A percentile compares a stretch with the other conserved stretches of the same genome.
These are phyloP conservation scores for Aspergillus sp. DNA, from an alignment of 2,329 filamentous ascomycete genomes.

Conservation along the genomic window DNA sequence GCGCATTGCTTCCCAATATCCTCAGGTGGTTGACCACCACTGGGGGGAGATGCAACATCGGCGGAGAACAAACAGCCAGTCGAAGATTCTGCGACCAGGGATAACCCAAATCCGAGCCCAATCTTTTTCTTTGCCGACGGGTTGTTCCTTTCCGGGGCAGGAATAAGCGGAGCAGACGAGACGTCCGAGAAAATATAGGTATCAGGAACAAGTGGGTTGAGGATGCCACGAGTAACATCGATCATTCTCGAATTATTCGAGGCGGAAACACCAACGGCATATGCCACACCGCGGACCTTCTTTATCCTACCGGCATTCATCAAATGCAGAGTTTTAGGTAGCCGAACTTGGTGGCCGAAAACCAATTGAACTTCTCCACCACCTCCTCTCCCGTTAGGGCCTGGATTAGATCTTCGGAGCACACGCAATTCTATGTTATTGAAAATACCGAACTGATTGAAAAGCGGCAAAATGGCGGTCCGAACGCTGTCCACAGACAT, in stretches of 20 bases:
- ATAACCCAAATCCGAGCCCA: slow-evolving; percentile 89
- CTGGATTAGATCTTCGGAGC: slow-evolving; percentile 74
- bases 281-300: slow-evolving; percentile 87
- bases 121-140: slow-evolving; percentile 58
- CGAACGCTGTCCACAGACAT: slow-evolving; percentile 90
- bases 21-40: slow-evolving; percentile 81
- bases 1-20: slow-evolving; percentile 88
- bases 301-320: slow-evolving; percentile 81
- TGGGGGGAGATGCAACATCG: slow-evolving; percentile 71
- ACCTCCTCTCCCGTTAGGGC: slow-evolving; percentile 72
- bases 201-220: slow-evolving; percentile 83
- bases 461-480: slow-evolving; percentile 87
- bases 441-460: slow-evolving; percentile 85
- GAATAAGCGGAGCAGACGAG: slow-evolving; percentile 58
- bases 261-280: slow-evolving; percentile 85
- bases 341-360: slow-evolving; percentile 87
- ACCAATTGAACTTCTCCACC: slow-evolving; percentile 90
- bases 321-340: slow-evolving; percentile 92
- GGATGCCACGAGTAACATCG: slow-evolving; percentile 77
- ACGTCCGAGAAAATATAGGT: slow-evolving; percentile 82
- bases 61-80: slow-evolving; percentile 84
- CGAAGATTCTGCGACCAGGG: slow-evolving; percentile 88
- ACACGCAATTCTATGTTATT: slow-evolving; percentile 83
- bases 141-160: slow-evolving; percentile 70
- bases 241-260: slow-evolving; percentile 97